Conservation (phyloP, 352 stramenopile genomes). For the Pythium aristosporum region DNA sequence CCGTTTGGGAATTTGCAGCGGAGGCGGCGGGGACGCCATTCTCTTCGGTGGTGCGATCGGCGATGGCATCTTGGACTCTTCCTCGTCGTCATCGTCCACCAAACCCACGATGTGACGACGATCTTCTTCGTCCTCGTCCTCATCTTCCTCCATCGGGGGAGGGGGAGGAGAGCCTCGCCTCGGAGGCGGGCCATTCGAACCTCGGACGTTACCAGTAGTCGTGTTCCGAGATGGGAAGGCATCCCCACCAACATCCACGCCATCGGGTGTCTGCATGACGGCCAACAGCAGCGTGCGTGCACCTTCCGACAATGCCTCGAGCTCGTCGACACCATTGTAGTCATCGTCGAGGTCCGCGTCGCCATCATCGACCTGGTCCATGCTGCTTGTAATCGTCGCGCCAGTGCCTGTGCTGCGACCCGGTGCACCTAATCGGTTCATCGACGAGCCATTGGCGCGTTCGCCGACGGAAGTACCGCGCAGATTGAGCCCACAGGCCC, state of each 20-base stretch:
- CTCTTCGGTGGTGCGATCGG: slow-evolving; percentile 16
- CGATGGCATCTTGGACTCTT: slow-evolving; percentile 13
- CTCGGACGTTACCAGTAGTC: background rate
- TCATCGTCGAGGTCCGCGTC: slow-evolving; percentile 67
- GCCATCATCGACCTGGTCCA: slow-evolving; percentile 42
- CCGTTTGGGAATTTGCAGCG: slow-evolving; percentile 9
- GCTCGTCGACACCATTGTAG: slow-evolving; percentile 80
- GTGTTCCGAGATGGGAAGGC: slow-evolving; percentile 47
- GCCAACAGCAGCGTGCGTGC: slow-evolving; percentile 80
- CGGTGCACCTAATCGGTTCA: slow-evolving; percentile 10
- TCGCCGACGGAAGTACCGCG: slow-evolving; percentile 71
- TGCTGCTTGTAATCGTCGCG: slow-evolving; percentile 32
- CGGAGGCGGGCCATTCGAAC: slow-evolving; percentile 19
- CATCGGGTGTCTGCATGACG: slow-evolving; percentile 87
- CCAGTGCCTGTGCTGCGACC: slow-evolving; percentile 13
- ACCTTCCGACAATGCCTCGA: slow-evolving; percentile 84
- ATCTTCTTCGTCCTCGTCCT: slow-evolving; percentile 21
- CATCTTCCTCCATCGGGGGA: slow-evolving; percentile 16
- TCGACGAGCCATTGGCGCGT: slow-evolving; percentile 29
- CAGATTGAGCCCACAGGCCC: slow-evolving; percentile 85
- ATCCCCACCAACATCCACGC: slow-evolving; percentile 72
- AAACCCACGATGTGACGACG: slow-evolving; percentile 17
- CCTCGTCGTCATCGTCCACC: slow-evolving; percentile 22
- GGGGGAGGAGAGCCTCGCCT: background rate
- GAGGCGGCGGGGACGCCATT: slow-evolving; percentile 14